Conservation (phyloP, 2,329 filamentous ascomycete species). For the Colletotrichum sp. region DNA sequence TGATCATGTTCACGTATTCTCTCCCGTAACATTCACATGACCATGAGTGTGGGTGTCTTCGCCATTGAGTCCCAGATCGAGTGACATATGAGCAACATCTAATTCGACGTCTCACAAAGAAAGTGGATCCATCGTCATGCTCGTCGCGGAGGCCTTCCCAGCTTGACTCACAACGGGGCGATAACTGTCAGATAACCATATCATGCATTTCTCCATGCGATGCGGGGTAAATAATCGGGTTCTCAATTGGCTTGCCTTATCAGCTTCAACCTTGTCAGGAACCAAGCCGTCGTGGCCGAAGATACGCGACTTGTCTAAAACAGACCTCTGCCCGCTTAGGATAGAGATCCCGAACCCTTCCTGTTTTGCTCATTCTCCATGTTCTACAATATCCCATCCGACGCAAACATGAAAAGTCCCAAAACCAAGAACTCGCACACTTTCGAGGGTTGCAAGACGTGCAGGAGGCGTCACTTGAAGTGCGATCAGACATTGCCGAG, state of each 20-base stretch:
- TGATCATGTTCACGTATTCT: not conserved
- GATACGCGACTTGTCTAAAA: not conserved
- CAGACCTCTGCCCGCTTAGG: not conserved
- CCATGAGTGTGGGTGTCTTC: not conserved
- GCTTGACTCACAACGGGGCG: not conserved
- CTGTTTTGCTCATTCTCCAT: not conserved
- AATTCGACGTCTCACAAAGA: not conserved
- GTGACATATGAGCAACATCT: not conserved
- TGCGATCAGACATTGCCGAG: not conserved
- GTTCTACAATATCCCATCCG: not conserved
- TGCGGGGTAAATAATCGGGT: not conserved
- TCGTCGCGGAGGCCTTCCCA: not conserved
- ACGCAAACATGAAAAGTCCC: not conserved
- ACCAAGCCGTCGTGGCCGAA: not conserved
- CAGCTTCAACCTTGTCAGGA: not conserved
- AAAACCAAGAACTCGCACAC: not conserved
- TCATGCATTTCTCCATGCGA: not conserved
- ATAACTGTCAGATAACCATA: not conserved
- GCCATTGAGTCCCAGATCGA: not conserved
- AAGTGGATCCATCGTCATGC: not conserved
- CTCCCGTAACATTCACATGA: not conserved
- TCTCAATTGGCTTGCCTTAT: not conserved
- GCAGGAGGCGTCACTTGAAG: not conserved
- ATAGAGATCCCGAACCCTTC: not conserved
- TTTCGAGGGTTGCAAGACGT: not conserved